Base-by-base conservation (phyloP, 1,284 basidiomycete species). In the Leccinum proliferum region DNA sequence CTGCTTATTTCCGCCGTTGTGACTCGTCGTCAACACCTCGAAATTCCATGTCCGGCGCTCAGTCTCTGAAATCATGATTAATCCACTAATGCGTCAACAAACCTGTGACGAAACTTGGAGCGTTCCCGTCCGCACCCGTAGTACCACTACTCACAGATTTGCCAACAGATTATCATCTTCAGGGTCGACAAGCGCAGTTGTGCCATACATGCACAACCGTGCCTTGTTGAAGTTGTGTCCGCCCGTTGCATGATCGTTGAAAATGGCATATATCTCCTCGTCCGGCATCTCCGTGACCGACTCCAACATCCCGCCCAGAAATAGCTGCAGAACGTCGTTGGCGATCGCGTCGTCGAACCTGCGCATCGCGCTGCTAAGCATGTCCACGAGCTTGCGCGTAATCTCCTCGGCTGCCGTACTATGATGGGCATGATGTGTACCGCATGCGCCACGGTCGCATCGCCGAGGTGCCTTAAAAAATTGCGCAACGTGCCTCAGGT, bases 131-230 rank as follows among this genome's bases (percentile, higher is more conserved):
- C 48, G 11, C 48, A 50, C 67, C 25, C 25, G 25, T 29, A 29
- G 25, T 29, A 29, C 25, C 25, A 29, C 25, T 29, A 29, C 25
- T 35, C 67, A 87, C 88, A 89, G 76, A 66, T 88, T 89, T 0
- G 87, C 88, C 37, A 89, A 75, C 87, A 90, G 74, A 65, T 90
- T 83, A 68, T 82, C 75, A 62, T 83, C 80, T 14, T 81, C 77
- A 55, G 86, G 87, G 72, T 90, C 88, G 35, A 88, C 78, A 53
- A 90, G 78, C 3, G 87, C 82, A 3, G 88, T 90, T 2, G 86
- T 89, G 15, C 88, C 88, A 65, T 88, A 85, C 85, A 90, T 88
- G 70, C 86, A 88, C 52, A 88, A 75, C 57, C 83, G 74, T 14
- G 83, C 83, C 70, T 86, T 87, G 61, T 82, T 76, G 76, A 86